A percentile compares a stretch with the other conserved stretches of the same genome.
These are phyloP conservation scores for Leccinum variabile DNA, from an alignment of 1,284 basidiomycete species.

Conservation along the genomic window DNA sequence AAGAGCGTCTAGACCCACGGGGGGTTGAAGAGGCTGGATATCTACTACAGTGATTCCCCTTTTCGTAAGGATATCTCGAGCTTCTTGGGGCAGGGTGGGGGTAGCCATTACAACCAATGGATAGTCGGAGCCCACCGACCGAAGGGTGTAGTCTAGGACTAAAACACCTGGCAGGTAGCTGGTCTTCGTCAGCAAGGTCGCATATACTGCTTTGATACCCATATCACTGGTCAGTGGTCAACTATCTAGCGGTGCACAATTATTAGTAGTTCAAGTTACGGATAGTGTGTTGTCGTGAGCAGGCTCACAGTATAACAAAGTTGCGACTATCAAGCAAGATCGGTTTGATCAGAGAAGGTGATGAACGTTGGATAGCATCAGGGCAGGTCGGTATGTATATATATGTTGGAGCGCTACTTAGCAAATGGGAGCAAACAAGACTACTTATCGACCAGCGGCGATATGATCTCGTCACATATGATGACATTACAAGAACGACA, in stretches of 20 bases:
- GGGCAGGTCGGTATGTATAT: too few species aligned
- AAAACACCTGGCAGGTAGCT: conserved; percentile 76
- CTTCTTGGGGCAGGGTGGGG: conserved; percentile 54
- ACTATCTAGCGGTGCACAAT: not conserved
- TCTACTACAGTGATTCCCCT: conserved; percentile 57
- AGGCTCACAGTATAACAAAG: not conserved
- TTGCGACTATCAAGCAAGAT: not conserved
- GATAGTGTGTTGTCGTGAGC: not conserved
- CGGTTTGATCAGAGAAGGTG: not conserved
- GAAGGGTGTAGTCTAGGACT: conserved; percentile 70
- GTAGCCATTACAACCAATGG: conserved; percentile 85
- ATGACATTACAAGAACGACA: too few species aligned
- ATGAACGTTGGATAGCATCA: too few species aligned
- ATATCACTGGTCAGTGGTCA: conserved; percentile 15
- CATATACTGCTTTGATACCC: conserved; percentile 47
- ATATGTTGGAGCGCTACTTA: too few species aligned
- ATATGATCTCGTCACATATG: too few species aligned
- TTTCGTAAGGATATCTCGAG: conserved; percentile 53
- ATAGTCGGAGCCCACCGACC: conserved; percentile 64
- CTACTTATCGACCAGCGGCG: too few species aligned
- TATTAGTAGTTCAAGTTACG: not conserved
- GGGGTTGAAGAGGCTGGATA: conserved; percentile 62
- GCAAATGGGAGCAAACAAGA: too few species aligned
- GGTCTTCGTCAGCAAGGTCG: conserved; percentile 64
- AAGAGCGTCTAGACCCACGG: conserved; percentile 49